phyloP scores from a whole-genome alignment of 768 basidiomycete genomes.

The Galerina sulciceps region DNA sequence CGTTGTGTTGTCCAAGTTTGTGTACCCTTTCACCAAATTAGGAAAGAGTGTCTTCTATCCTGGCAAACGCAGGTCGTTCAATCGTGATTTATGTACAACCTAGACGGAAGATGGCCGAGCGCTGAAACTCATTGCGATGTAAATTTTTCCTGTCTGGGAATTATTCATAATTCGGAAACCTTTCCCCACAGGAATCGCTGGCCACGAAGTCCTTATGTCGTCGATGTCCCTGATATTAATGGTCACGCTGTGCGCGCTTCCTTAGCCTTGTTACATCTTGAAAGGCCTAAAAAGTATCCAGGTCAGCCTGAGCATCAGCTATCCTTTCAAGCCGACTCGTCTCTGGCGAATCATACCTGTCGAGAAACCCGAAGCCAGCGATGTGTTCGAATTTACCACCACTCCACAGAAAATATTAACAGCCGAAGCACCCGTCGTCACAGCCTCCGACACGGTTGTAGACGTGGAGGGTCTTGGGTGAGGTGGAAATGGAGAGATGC shows the following conservation, averaged over 20 bases:
- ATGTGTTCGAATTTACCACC: constrained; percentile 3
- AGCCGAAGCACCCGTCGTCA: constrained; percentile 5
- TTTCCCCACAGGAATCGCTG: constrained; percentile 24
- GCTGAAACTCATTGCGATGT: too few species aligned
- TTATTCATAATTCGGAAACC: too few species aligned
- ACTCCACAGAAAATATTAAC: background rate
- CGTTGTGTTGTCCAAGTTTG: too few species aligned
- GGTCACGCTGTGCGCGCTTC: constrained; percentile 11
- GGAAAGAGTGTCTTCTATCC: too few species aligned
- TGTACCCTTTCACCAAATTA: too few species aligned
- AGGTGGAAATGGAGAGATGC: constrained; percentile 28
- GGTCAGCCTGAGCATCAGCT: constrained; percentile 23
- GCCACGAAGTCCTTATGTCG: constrained; percentile 25
- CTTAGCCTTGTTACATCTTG: background rate
- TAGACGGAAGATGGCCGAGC: too few species aligned
- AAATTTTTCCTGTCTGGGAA: too few species aligned
- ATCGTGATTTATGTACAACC: too few species aligned
- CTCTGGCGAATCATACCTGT: constrained; percentile 26
- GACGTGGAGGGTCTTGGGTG: constrained; percentile 25
- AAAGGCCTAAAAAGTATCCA: background rate
- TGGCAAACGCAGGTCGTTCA: too few species aligned
- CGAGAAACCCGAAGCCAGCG: background rate
- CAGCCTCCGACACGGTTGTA: constrained; percentile 24
- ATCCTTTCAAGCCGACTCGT: constrained; percentile 15
- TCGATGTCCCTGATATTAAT: constrained; percentile 19